phyloP scores from a whole-genome alignment of 495 filamentous ascomycete genomes.

The Penicillium egyptiacum region DNA sequence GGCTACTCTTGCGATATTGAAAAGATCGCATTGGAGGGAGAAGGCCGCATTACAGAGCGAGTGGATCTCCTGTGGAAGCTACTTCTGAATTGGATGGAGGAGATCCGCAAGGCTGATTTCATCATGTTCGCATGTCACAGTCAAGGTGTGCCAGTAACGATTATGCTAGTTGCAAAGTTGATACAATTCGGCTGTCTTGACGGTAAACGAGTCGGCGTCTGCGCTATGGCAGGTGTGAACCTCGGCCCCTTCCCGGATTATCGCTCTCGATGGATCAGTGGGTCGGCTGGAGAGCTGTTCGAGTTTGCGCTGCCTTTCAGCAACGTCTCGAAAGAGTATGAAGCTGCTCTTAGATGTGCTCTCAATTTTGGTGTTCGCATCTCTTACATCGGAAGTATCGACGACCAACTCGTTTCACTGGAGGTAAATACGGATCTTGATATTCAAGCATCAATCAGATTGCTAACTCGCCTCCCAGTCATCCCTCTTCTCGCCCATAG shows the following conservation, averaged over 20 bases:
- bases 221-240: conserved; percentile 94
- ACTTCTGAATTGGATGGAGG: conserved; percentile 90
- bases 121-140: conserved; percentile 90
- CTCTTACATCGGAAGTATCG: conserved; percentile 86
- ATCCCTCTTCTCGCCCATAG: conserved; percentile 75
- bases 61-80: conserved; percentile 93
- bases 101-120: conserved; percentile 83
- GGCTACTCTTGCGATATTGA: conserved; percentile 70
- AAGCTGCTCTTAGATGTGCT: conserved; percentile 66
- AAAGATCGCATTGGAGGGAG: conserved; percentile 93
- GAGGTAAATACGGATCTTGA: conserved; percentile 54
- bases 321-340: conserved; percentile 77
- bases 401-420: conserved; percentile 92
- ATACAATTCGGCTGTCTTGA: conserved; percentile 76
- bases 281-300: conserved; percentile 87
- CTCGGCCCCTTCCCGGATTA: conserved; percentile 88
- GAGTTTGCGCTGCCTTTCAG: conserved; percentile 82
- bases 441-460: background rate
- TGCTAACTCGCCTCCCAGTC: conserved; percentile 55
- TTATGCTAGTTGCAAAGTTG: conserved; percentile 91
- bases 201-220: conserved; percentile 70
- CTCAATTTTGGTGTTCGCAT: conserved; percentile 78
- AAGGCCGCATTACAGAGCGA: conserved; percentile 89
- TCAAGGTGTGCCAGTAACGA: conserved; percentile 89
- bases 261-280: conserved; percentile 78